Evolutionary conservation across 805 yeast species (phyloP).

Genomic region (Ascoidea asiatica): DNA sequence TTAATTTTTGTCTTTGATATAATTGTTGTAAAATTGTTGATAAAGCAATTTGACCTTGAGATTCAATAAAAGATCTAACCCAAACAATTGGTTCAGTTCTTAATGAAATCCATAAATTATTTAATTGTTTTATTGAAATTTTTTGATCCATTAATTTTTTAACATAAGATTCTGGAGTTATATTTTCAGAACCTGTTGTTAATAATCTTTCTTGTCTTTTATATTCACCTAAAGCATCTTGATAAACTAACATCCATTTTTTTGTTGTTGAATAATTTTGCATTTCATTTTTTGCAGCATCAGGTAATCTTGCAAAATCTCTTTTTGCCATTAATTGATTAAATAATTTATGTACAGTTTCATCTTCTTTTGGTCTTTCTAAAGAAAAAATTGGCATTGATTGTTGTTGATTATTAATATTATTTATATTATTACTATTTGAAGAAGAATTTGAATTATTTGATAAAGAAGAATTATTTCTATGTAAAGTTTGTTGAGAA

Average conservation of each 20-base stretch:
- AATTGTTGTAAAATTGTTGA: constrained; percentile 52
- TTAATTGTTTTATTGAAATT: constrained; percentile 57
- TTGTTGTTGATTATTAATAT: neutral
- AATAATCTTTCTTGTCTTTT: constrained; percentile 34
- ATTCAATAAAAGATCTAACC: constrained; percentile 65
- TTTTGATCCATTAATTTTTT: constrained; percentile 56
- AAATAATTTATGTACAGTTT: constrained; percentile 62
- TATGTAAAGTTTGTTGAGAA: neutral
- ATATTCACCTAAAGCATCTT: constrained; percentile 68
- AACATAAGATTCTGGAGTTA: constrained; percentile 66
- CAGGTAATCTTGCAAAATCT: constrained; percentile 60
- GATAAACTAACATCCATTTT: constrained; percentile 86
- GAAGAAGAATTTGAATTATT: neutral
- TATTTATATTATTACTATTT: neutral
- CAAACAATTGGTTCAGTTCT: constrained; percentile 77
- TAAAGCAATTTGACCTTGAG: constrained; percentile 73
- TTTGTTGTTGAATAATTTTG: constrained; percentile 58
- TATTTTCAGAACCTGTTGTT: constrained; percentile 16
- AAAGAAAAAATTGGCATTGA: constrained; percentile 6
- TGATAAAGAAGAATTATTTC: neutral
- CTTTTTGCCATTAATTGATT: constrained; percentile 71
- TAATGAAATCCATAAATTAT: constrained; percentile 79
- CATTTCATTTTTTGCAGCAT: constrained; percentile 66
- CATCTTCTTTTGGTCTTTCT: constrained; percentile 55
- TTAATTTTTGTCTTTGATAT: constrained; percentile 24